A percentile compares a stretch with the other conserved stretches of the same genome.
phyloP scores from a whole-genome alignment of 169 alveolate genomes.

The Condylostoma magnum region DNA sequence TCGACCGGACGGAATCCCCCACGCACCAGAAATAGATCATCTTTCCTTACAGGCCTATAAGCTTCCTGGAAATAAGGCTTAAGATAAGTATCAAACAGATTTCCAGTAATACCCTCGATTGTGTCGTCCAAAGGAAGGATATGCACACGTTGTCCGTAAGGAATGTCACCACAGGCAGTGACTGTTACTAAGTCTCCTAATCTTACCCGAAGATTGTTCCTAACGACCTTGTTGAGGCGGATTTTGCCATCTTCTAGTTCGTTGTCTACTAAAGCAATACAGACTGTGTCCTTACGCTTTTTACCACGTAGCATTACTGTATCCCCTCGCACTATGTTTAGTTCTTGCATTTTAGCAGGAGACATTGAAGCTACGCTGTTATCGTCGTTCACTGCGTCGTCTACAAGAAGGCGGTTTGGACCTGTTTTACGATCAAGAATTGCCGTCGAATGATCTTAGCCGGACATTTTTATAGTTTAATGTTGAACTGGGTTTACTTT shows the following conservation, averaged over 20 bases:
- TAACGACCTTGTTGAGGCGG: conserved; percentile 94
- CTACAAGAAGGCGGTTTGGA: conserved; percentile 92
- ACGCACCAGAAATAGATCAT: conserved; percentile 97
- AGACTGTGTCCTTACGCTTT: conserved; percentile 97
- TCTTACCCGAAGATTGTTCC: conserved; percentile 97
- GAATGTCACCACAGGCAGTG: conserved; percentile 96
- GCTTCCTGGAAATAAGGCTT: conserved; percentile 99
- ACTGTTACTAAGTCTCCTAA: conserved; percentile 96
- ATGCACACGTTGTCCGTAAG: conserved; percentile 97
- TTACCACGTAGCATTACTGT: conserved; percentile 98
- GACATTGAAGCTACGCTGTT: conserved; percentile 96
- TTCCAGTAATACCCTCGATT: conserved; percentile 98
- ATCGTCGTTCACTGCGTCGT: conserved; percentile 99
- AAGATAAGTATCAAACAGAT: conserved; percentile 95
- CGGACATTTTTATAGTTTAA: neutral
- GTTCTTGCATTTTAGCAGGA: conserved; percentile 94
- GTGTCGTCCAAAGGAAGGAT: conserved; percentile 99
- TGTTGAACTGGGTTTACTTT: too few species aligned
- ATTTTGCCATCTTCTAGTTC: conserved; percentile 96
- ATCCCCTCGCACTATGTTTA: conserved; percentile 98
- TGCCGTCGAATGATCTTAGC: conserved; percentile 78
- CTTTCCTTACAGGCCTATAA: conserved; percentile 98
- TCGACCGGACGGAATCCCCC: conserved; percentile 99
- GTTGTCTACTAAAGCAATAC: conserved; percentile 97
- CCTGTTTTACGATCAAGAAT: conserved; percentile 84